Evolutionary conservation across 163 green algal species (phyloP).

Genomic region (Scenedesmus sp.): DNA sequence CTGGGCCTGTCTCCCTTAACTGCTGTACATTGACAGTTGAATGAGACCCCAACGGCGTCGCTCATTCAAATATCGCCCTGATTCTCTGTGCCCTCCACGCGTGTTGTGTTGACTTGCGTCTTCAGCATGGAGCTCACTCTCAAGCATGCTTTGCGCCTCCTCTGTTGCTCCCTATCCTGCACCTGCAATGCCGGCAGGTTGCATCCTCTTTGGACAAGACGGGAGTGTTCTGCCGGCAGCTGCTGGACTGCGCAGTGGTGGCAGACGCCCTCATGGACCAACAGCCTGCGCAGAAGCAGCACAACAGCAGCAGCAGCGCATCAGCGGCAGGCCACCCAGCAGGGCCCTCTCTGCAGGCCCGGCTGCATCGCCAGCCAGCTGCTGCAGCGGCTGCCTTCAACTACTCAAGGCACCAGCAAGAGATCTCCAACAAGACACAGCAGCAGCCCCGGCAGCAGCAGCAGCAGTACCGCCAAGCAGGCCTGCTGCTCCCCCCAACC

Average conservation of each 20-base stretch:
- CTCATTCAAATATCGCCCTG: background rate
- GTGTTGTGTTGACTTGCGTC: background rate
- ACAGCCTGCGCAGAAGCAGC: constrained; percentile 4
- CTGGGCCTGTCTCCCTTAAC: too few relatives aligned
- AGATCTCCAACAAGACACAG: background rate
- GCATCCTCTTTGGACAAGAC: constrained; percentile 44
- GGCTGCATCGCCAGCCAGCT: constrained; percentile 24
- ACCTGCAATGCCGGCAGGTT: background rate
- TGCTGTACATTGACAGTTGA: too few relatives aligned
- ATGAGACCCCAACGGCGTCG: too few relatives aligned
- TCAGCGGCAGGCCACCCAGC: background rate
- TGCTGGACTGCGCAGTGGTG: constrained; percentile 51
- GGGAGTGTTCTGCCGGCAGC: constrained; percentile 50
- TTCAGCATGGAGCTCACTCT: background rate
- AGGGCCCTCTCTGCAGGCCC: background rate
- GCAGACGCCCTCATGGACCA: constrained; percentile 45
- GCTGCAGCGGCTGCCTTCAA: constrained; percentile 31
- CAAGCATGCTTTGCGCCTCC: too few relatives aligned
- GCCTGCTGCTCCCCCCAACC: constrained; percentile 7
- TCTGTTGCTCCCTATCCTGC: too few relatives aligned
- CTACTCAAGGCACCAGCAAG: constrained; percentile 6
- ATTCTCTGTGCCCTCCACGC: background rate
- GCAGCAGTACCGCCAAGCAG: background rate
- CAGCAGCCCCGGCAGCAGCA: background rate
- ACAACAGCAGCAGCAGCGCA: constrained; percentile 19